Percentiles rank a stretch among this genome's conserved stretches.
Conservation (phyloP, 768 basidiomycete species). For the Leccinum imitatum region DNA sequence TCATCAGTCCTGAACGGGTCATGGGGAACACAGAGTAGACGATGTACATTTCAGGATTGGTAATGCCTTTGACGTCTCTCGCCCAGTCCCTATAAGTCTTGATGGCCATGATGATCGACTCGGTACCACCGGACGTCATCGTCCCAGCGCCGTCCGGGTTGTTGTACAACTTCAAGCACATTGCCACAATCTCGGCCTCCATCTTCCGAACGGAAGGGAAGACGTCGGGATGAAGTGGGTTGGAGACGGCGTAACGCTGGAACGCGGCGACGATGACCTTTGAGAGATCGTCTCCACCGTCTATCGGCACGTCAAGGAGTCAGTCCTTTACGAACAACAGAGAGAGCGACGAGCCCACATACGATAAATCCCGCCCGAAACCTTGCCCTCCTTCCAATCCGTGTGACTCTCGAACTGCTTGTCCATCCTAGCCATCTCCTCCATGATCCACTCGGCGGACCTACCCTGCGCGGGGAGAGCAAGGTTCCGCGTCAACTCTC, state of each 20-base stretch:
- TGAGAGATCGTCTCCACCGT: constrained; percentile 81
- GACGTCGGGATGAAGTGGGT: constrained; percentile 90
- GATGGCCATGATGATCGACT: constrained; percentile 93
- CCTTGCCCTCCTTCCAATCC: constrained; percentile 68
- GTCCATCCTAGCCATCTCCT: constrained; percentile 83
- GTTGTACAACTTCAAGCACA: constrained; percentile 84
- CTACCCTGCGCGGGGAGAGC: constrained; percentile 64
- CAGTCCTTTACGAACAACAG: background rate
- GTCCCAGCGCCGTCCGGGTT: constrained; percentile 84
- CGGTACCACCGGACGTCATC: constrained; percentile 95
- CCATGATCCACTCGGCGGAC: constrained; percentile 68
- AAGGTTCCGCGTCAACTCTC: constrained; percentile 62
- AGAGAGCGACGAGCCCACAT: constrained; percentile 29
- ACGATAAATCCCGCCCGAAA: constrained; percentile 89
- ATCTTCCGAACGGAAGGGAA: constrained; percentile 94
- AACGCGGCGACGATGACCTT: constrained; percentile 80
- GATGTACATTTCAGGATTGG: constrained; percentile 79
- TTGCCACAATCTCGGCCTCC: constrained; percentile 93
- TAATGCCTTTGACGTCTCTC: constrained; percentile 78
- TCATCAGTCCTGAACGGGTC: background rate
- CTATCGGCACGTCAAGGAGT: constrained; percentile 35
- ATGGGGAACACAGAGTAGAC: background rate
- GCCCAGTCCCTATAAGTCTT: constrained; percentile 97
- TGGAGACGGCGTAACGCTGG: constrained; percentile 78
- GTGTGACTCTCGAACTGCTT: constrained; percentile 43